These are phyloP conservation scores for Lachancea kluyveri DNA, from an alignment of 805 yeast species.

Conservation along the genomic window DNA sequence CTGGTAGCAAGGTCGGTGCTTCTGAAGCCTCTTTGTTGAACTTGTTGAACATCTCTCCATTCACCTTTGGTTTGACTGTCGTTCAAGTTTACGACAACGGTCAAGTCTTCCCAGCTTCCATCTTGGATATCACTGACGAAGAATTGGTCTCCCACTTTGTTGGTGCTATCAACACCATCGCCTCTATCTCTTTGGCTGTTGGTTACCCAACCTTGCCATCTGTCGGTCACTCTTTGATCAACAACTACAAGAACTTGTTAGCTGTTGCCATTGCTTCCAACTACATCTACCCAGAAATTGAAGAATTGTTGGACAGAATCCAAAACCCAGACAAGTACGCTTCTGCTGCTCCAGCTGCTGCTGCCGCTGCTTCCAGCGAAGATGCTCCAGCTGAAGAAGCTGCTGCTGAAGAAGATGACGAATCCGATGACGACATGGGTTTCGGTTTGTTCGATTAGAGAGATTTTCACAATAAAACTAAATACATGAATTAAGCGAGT, in stretches of 20 bases:
- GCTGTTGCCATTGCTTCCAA: slow-evolving; percentile 98
- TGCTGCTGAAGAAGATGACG: slow-evolving; percentile 70
- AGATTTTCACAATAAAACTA: no score
- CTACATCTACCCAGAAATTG: slow-evolving; percentile 98
- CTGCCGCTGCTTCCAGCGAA: slow-evolving; percentile 58
- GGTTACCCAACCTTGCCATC: slow-evolving; percentile 99
- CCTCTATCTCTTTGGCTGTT: slow-evolving; percentile 94
- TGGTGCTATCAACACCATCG: slow-evolving; percentile 87
- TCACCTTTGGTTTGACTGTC: slow-evolving; percentile 96
- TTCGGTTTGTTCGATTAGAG: slow-evolving; percentile 96
- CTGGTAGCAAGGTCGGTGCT: slow-evolving; percentile 89
- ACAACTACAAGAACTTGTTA: slow-evolving; percentile 98
- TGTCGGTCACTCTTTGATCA: slow-evolving; percentile 96
- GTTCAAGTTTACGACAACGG: slow-evolving; percentile 98
- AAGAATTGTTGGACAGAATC: slow-evolving; percentile 97
- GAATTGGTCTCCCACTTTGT: slow-evolving; percentile 91
- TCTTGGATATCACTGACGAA: slow-evolving; percentile 97
- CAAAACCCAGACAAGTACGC: slow-evolving; percentile 99
- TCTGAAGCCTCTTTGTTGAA: slow-evolving; percentile 98
- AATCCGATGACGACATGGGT: slow-evolving; percentile 80
- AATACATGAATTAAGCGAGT: no score
- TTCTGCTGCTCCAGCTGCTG: slow-evolving; percentile 97
- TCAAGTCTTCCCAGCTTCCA: slow-evolving; percentile 93
- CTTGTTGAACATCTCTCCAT: slow-evolving; percentile 99
- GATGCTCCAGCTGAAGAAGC: slow-evolving; percentile 66